These are phyloP conservation scores for Saccharomyces kudriavzevii DNA, from an alignment of 805 yeast species.

Conservation along the genomic window DNA sequence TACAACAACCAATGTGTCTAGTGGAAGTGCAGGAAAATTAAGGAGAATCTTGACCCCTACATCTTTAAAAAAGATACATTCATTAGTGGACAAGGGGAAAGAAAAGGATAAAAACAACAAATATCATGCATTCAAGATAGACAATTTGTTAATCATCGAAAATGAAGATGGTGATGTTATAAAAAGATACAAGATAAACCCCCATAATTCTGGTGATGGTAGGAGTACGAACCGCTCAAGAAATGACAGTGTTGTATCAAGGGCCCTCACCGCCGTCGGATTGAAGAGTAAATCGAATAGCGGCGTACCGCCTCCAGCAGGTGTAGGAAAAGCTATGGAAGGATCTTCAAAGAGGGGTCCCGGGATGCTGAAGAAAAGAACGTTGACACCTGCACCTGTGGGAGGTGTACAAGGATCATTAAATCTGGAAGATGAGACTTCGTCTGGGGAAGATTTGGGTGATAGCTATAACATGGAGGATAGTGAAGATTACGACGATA, in stretches of 20 bases:
- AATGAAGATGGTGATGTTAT: conserved; percentile 88
- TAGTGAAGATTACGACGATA: conserved; percentile 22
- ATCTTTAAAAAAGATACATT: conserved; percentile 14
- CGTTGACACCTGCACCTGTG: conserved; percentile 7
- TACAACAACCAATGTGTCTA: conserved; percentile 19
- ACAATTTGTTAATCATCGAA: conserved; percentile 72
- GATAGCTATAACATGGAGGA: conserved; percentile 7
- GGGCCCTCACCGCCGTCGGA: conserved; percentile 51
- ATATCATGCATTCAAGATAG: conserved; percentile 68
- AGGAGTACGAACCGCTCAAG: conserved; percentile 14
- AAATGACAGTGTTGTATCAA: conserved; percentile 36
- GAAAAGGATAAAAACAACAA: background rate
- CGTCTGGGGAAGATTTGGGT: conserved; percentile 10
- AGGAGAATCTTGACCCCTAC: conserved; percentile 19
- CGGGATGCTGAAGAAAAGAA: conserved; percentile 14
- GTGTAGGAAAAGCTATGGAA: background rate
- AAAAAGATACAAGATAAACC: conserved; percentile 69
- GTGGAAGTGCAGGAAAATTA: conserved; percentile 26
- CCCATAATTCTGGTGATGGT: conserved; percentile 32
- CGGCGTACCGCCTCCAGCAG: background rate
- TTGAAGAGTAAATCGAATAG: conserved; percentile 26
- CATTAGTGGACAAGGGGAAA: conserved; percentile 11
- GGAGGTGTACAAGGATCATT: conserved; percentile 16
- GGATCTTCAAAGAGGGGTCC: background rate
- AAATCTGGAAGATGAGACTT: conserved; percentile 10